These are phyloP conservation scores for Saccharum hybrid DNA, from an alignment of 202 grass and related monocot species.

Conservation along the genomic window DNA sequence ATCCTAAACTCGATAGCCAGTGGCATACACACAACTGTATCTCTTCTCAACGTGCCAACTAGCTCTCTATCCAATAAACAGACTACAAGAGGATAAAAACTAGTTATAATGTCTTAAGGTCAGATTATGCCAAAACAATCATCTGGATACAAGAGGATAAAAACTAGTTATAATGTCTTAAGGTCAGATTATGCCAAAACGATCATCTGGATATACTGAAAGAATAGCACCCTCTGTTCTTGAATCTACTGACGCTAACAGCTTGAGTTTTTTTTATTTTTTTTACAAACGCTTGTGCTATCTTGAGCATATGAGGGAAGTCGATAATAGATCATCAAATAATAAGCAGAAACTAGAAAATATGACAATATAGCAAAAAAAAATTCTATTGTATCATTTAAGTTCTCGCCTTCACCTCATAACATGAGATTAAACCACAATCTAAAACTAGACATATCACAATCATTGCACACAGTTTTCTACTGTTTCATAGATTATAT, in stretches of 20 bases:
- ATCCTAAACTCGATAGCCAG: slow-evolving; percentile 9
- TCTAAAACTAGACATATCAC: neutral
- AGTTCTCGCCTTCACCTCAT: slow-evolving; percentile 24
- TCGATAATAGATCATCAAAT: slow-evolving; percentile 25
- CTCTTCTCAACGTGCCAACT: neutral
- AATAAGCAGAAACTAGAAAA: neutral
- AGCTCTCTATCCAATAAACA: neutral
- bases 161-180: no score
- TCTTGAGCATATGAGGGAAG: slow-evolving; percentile 22
- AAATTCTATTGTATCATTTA: slow-evolving; percentile 4
- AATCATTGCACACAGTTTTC: neutral
- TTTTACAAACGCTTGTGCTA: slow-evolving; percentile 26
- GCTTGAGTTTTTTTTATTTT: neutral
- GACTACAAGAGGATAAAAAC: neutral
- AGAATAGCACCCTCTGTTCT: slow-evolving; percentile 17
- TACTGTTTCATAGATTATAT: slow-evolving; percentile 11
- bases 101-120: no score
- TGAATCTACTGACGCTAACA: slow-evolving; percentile 35
- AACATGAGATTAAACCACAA: slow-evolving; percentile 27
- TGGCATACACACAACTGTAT: neutral
- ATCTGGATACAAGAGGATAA: no score
- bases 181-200: no score
- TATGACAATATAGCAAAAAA: slow-evolving; percentile 13
- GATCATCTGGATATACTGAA: no score
- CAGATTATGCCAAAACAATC: no score